Conservation (phyloP, 2,329 filamentous ascomycete genomes). For the Aureobasidium leucospermi region DNA sequence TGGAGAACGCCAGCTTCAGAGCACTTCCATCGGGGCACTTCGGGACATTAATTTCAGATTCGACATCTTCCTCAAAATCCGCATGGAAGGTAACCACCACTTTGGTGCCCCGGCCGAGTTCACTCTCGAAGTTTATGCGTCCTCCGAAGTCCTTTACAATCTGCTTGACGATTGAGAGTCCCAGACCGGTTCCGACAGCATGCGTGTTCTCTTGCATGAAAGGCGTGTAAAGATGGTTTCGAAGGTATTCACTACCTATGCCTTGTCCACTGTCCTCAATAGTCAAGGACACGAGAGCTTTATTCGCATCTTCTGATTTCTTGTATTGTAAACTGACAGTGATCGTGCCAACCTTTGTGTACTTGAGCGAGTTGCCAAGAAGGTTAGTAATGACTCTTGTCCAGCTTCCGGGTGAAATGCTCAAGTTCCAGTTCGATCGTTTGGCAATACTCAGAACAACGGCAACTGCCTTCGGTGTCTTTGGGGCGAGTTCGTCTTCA, state of each 20-base stretch:
- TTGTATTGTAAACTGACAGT: slow-evolving; percentile 19
- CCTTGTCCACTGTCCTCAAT: slow-evolving; percentile 28
- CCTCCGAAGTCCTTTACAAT: slow-evolving; percentile 24
- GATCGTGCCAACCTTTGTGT: slow-evolving; percentile 34
- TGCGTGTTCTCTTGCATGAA: slow-evolving; percentile 30
- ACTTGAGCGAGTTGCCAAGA: slow-evolving; percentile 42
- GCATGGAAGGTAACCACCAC: slow-evolving; percentile 11
- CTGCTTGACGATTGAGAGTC: slow-evolving; percentile 28
- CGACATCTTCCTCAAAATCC: not conserved
- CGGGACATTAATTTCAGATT: not conserved
- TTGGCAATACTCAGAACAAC: slow-evolving; percentile 34
- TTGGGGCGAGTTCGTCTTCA: slow-evolving; percentile 1
- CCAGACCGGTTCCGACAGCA: slow-evolving; percentile 28
- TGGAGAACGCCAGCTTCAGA: not conserved
- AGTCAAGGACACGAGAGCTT: slow-evolving; percentile 12
- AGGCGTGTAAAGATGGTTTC: slow-evolving; percentile 26
- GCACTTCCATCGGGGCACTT: not conserved
- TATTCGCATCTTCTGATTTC: not conserved
- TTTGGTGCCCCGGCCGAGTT: slow-evolving; percentile 21
- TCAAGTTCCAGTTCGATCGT: slow-evolving; percentile 33
- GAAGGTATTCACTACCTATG: slow-evolving; percentile 26
- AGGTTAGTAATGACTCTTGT: slow-evolving; percentile 42
- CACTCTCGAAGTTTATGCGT: slow-evolving; percentile 23
- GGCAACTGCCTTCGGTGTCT: slow-evolving; percentile 23
- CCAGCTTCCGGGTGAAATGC: slow-evolving; percentile 37